A percentile compares a stretch with the other conserved stretches of the same genome.
Evolutionary conservation across 495 filamentous ascomycete species (phyloP).

Genomic region (Lophiostoma macrostomum): DNA sequence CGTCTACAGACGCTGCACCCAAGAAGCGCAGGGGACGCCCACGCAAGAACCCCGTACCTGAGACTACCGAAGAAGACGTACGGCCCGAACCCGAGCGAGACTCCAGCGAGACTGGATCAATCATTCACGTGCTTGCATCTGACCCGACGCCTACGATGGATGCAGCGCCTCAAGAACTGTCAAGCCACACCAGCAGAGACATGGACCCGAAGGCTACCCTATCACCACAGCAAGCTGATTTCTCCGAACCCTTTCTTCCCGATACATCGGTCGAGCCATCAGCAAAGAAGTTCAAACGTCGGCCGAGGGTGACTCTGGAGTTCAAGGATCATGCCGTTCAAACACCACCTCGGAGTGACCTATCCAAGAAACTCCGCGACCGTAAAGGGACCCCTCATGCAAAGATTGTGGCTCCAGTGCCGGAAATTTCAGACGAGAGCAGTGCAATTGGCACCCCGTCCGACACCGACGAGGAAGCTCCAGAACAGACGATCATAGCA

Average conservation of each 20-base stretch:
- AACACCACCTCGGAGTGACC: constrained; percentile 7
- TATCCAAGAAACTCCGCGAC: constrained; percentile 8
- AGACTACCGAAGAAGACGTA: constrained; percentile 3
- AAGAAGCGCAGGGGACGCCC: constrained; percentile 31
- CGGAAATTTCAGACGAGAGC: not conserved
- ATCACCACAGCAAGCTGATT: too few relatives aligned
- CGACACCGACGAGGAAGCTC: constrained; percentile 11
- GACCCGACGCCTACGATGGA: too few relatives aligned
- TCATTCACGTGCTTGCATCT: too few relatives aligned
- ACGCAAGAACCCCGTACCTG: constrained; percentile 27
- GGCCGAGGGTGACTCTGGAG: too few relatives aligned
- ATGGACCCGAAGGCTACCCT: too few relatives aligned
- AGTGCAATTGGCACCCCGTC: constrained; percentile 6
- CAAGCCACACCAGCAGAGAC: too few relatives aligned
- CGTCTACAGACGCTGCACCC: constrained; percentile 5
- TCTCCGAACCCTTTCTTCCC: too few relatives aligned
- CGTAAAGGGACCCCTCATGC: constrained; percentile 10
- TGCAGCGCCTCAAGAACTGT: too few relatives aligned
- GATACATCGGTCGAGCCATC: too few relatives aligned
- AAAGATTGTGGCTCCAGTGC: not conserved
- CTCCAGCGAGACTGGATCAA: not conserved
- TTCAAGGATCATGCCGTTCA: constrained; percentile 1
- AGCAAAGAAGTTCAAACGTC: too few relatives aligned
- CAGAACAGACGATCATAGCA: not conserved
- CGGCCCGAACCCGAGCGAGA: not conserved